Conservation (phyloP, 352 stramenopile species). For the Aphanomyces euteiches region DNA sequence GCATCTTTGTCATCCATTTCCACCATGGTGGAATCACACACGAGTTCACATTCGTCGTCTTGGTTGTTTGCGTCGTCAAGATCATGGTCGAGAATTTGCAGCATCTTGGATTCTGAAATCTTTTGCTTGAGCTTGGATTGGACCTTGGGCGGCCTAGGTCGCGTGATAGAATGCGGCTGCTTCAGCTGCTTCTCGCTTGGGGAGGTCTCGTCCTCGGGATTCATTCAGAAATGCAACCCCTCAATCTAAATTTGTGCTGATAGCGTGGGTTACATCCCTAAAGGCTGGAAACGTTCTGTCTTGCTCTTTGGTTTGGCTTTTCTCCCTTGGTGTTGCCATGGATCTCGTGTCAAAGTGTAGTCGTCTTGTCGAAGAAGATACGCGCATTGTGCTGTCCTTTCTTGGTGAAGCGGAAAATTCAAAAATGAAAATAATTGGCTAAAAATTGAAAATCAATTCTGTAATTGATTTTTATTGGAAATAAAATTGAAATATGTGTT, state of each 20-base stretch:
- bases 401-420: too few relatives aligned
- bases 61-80: slow-evolving; percentile 23
- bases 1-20: background rate
- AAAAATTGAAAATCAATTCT: background rate
- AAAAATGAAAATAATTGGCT: slow-evolving; percentile 5
- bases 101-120: slow-evolving; percentile 30
- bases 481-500: too few relatives aligned
- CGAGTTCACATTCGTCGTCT: slow-evolving; percentile 21
- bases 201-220: slow-evolving; percentile 18
- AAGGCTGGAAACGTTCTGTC: too few relatives aligned
- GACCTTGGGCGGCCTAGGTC: slow-evolving; percentile 1
- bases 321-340: too few relatives aligned
- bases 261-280: too few relatives aligned
- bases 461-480: background rate
- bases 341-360: background rate
- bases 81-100: slow-evolving; percentile 22
- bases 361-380: background rate
- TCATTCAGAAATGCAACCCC: slow-evolving; percentile 2
- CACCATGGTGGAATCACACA: slow-evolving; percentile 30
- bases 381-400: background rate
- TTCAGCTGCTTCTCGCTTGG: background rate
- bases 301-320: too few relatives aligned
- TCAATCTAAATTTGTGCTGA: too few relatives aligned
- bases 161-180: background rate
- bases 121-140: slow-evolving; percentile 30